Conservation (phyloP, 2,329 filamentous ascomycete genomes). For the Colletotrichum acutatum region DNA sequence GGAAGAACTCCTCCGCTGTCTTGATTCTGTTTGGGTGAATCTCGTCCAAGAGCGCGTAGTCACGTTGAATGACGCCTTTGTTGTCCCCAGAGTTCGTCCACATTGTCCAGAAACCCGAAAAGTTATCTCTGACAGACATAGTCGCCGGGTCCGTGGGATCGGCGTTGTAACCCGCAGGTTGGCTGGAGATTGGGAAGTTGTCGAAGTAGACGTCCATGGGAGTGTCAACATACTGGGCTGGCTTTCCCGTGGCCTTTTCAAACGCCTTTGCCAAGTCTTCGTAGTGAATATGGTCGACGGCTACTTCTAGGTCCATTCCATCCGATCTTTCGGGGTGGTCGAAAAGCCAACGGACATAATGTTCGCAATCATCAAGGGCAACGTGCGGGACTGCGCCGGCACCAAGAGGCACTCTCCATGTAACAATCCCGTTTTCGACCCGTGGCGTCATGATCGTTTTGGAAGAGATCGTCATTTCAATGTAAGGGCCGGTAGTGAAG, state of each 20-base stretch:
- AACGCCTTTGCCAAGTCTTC: conserved; percentile 54
- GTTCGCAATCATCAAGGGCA: conserved; percentile 57
- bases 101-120: conserved; percentile 61
- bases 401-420: conserved; percentile 54
- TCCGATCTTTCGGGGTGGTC: conserved; percentile 55
- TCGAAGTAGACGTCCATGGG: conserved; percentile 48
- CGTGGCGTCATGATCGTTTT: conserved; percentile 51
- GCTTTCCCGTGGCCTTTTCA: conserved; percentile 52
- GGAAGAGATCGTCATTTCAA: conserved; percentile 53
- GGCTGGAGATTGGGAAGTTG: background rate
- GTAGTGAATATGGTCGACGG: conserved; percentile 54
- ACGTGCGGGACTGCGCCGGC: conserved; percentile 54
- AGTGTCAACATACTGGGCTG: conserved; percentile 51
- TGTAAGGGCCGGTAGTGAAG: conserved; percentile 57
- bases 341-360: conserved; percentile 60
- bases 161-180: conserved; percentile 49
- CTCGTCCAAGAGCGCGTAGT: conserved; percentile 61
- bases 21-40: conserved; percentile 61
- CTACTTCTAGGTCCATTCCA: conserved; percentile 57
- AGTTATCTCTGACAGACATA: conserved; percentile 56
- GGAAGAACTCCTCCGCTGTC: conserved; percentile 61
- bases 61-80: conserved; percentile 52
- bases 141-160: conserved; percentile 43
- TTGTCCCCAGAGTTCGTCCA: conserved; percentile 55
- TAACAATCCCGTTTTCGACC: conserved; percentile 52